A percentile compares a stretch with the other conserved stretches of the same genome.
Evolutionary conservation across 2,329 filamentous ascomycete species (phyloP).

Genomic region (Diaporthe aspalathi): DNA sequence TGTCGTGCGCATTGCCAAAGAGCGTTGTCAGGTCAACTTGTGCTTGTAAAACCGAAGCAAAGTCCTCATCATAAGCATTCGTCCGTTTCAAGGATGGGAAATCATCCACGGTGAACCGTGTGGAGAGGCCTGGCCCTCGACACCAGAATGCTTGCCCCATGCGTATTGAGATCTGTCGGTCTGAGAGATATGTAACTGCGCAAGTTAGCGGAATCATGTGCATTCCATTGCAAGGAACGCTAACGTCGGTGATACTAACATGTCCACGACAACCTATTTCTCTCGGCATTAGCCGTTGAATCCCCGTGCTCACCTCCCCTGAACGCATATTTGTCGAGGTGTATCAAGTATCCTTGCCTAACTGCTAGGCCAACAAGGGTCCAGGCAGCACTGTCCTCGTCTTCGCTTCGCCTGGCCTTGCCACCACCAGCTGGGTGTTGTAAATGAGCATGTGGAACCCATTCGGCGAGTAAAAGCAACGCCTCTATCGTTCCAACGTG

Average conservation of each 20-base stretch:
- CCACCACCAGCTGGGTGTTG: no score
- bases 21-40: not conserved
- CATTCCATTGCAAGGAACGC: no score
- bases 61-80: not conserved
- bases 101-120: not conserved
- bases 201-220: not conserved
- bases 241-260: not conserved
- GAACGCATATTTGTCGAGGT: no score
- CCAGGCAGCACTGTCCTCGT: no score
- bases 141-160: constrained; percentile 1
- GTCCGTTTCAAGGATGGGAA: not conserved
- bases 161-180: not conserved
- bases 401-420: no score
- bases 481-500: no score
- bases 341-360: no score
- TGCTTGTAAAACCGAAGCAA: not conserved
- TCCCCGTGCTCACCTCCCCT: no score
- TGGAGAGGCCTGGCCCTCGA: not conserved
- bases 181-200: not conserved
- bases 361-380: no score
- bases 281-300: not conserved
- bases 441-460: no score
- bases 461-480: no score
- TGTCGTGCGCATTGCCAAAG: not conserved
- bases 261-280: not conserved